Evolutionary conservation across 73 alveolate genomes (phyloP).

Genomic region (Tetrahymena malaccensis): DNA sequence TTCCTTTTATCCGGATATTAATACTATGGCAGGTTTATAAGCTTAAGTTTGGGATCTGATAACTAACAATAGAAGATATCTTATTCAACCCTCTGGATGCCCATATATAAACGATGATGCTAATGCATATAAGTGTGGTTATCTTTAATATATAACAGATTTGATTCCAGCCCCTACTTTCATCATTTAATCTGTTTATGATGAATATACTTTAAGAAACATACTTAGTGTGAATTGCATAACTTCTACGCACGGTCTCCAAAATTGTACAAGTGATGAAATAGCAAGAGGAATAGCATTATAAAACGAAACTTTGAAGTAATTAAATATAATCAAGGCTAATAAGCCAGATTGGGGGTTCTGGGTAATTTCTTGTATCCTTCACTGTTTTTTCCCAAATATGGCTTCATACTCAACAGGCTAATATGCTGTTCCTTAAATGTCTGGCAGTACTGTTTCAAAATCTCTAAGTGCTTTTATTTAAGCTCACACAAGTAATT

Average conservation of each 20-base stretch:
- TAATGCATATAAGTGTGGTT: not conserved
- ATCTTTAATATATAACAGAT: not conserved
- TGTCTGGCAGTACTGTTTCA: not conserved
- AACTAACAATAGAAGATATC: not conserved
- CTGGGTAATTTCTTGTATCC: not conserved
- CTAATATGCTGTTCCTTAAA: not conserved
- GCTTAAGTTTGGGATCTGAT: not conserved
- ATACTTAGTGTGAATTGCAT: not conserved
- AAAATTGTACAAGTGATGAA: not conserved
- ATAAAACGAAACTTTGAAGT: not conserved
- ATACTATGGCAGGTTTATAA: not conserved
- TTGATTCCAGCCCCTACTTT: not conserved
- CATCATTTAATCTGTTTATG: not conserved
- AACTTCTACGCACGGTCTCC: not conserved
- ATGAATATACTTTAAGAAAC: not conserved
- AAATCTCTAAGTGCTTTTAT: not conserved
- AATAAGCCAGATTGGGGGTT: not conserved
- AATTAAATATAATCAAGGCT: not conserved
- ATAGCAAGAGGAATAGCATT: not conserved
- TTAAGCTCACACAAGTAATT: not conserved
- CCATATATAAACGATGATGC: not conserved
- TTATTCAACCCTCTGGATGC: not conserved
- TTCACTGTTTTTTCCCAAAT: not conserved
- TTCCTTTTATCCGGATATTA: not conserved
- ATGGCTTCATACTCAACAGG: not conserved